phyloP scores from a whole-genome alignment of 1,139 yeast genomes.

The Suhomyces yuchorum region DNA sequence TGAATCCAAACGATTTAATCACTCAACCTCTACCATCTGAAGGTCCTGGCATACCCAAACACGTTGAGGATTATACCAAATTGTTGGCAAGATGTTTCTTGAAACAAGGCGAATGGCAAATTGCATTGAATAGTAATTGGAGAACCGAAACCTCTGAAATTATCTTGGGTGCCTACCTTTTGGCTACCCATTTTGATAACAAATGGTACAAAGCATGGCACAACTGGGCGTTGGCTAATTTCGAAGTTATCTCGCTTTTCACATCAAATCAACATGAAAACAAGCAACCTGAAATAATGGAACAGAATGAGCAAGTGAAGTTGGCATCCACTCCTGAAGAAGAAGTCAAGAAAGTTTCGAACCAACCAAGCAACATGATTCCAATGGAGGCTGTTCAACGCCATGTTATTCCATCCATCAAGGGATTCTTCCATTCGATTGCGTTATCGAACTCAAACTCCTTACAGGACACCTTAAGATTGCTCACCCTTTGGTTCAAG shows the following conservation, averaged over 20 bases:
- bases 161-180: conserved; percentile 84
- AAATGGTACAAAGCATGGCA: conserved; percentile 99
- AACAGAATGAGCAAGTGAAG: conserved; percentile 28
- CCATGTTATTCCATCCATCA: conserved; percentile 92
- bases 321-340: conserved; percentile 17
- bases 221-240: conserved; percentile 98
- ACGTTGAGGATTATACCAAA: conserved; percentile 82
- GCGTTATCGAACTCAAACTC: conserved; percentile 85
- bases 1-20: conserved; percentile 77
- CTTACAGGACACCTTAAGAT: conserved; percentile 86
- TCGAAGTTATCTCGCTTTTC: conserved; percentile 81
- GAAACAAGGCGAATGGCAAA: conserved; percentile 99
- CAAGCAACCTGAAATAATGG: conserved; percentile 29
- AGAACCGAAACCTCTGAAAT: conserved; percentile 75
- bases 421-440: conserved; percentile 94
- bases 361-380: conserved; percentile 31
- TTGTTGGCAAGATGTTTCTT: conserved; percentile 90
- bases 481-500: conserved; percentile 91
- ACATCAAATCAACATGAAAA: conserved; percentile 38
- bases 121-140: conserved; percentile 78
- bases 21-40: conserved; percentile 85
- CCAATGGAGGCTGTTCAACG: conserved; percentile 68
- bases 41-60: conserved; percentile 72
- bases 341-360: conserved; percentile 20
- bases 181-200: conserved; percentile 92